These are phyloP conservation scores for Thalassia testudinum DNA, from an alignment of 116 monocot genomes.

Conservation along the genomic window DNA sequence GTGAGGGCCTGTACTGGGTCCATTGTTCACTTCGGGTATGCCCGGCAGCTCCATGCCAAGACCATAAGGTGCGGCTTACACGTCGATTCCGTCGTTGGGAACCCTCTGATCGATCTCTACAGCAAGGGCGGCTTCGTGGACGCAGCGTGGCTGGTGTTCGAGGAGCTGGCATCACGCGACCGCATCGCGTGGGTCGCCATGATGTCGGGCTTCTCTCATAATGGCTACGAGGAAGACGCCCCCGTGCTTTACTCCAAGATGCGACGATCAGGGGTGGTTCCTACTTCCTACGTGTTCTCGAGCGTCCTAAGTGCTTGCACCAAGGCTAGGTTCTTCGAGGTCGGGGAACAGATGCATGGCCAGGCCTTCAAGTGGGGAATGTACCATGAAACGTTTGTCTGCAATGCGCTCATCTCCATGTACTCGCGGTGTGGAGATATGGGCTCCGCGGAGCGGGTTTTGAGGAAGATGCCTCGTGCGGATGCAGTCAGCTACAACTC, in stretches of 20 bases:
- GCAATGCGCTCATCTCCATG: slow-evolving; percentile 71
- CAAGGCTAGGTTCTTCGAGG: slow-evolving; percentile 26
- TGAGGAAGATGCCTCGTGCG: slow-evolving; percentile 32
- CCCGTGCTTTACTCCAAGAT: slow-evolving; percentile 32
- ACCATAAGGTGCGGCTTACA: slow-evolving; percentile 27
- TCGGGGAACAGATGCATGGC: slow-evolving; percentile 46
- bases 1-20: slow-evolving; percentile 37
- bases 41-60: slow-evolving; percentile 54
- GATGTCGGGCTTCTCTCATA: slow-evolving; percentile 67
- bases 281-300: slow-evolving; percentile 78
- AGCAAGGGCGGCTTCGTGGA: slow-evolving; percentile 28
- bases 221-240: slow-evolving; percentile 51
- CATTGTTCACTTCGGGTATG: slow-evolving; percentile 14
- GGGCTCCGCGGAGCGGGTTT: slow-evolving; percentile 30
- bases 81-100: slow-evolving; percentile 27
- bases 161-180: slow-evolving; percentile 31
- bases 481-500: slow-evolving; percentile 82
- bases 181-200: slow-evolving; percentile 82
- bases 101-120: slow-evolving; percentile 79
- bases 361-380: slow-evolving; percentile 59
- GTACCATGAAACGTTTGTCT: slow-evolving; percentile 45
- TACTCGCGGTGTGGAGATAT: slow-evolving; percentile 38
- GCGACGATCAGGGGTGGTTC: slow-evolving; percentile 27
- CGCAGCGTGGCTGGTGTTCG: slow-evolving; percentile 39
- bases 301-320: slow-evolving; percentile 69